A percentile compares a stretch with the other conserved stretches of the same genome.
These are phyloP conservation scores for Danielia oregonensis DNA, from an alignment of 805 yeast genomes.

Conservation along the genomic window DNA sequence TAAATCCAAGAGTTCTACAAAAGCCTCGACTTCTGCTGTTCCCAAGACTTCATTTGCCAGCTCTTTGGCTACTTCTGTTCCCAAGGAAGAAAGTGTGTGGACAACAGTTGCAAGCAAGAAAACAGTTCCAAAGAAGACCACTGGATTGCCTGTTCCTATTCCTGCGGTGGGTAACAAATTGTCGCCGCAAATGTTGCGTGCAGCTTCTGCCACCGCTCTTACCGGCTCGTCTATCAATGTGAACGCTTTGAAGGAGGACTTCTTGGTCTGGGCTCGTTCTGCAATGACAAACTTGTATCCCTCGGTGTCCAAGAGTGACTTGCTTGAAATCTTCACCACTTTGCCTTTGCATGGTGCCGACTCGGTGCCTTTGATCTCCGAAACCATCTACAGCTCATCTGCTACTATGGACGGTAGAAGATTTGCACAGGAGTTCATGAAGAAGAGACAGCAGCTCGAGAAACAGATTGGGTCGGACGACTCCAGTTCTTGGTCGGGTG, in stretches of 20 bases:
- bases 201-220: constrained; percentile 32
- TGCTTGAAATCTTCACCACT: constrained; percentile 73
- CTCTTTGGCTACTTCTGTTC: constrained; percentile 26
- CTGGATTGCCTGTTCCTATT: constrained; percentile 17
- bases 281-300: constrained; percentile 65
- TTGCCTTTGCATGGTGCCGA: constrained; percentile 69
- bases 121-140: constrained; percentile 1
- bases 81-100: constrained; percentile 35
- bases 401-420: constrained; percentile 92
- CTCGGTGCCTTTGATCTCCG: constrained; percentile 82
- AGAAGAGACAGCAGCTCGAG: constrained; percentile 73
- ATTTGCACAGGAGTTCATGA: constrained; percentile 86
- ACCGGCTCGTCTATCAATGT: constrained; percentile 18
- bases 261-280: constrained; percentile 67
- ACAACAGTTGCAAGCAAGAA: constrained; percentile 38
- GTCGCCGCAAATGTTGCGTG: constrained; percentile 33
- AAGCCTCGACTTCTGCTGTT: constrained; percentile 16
- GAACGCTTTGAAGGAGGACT: constrained; percentile 45
- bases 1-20: constrained; percentile 16
- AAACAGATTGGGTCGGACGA: constrained; percentile 39
- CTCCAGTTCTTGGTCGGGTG: constrained; percentile 68
- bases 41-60: constrained; percentile 32
- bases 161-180: constrained; percentile 16
- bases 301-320: constrained; percentile 73
- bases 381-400: constrained; percentile 84